phyloP scores from a whole-genome alignment of 306 rosid species.

The Pterocarpus santalinus region DNA sequence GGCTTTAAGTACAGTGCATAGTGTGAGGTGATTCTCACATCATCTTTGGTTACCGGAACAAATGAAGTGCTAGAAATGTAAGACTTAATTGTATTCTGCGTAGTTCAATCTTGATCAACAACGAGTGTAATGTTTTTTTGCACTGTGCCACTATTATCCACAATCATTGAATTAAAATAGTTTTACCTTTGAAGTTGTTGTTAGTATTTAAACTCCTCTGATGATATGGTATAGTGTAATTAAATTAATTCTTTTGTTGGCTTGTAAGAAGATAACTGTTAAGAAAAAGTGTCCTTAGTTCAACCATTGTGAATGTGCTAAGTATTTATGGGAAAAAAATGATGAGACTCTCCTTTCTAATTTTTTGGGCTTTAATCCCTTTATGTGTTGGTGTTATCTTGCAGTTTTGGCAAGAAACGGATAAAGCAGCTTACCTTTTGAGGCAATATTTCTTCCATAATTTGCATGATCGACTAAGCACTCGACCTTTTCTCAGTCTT shows the following conservation, averaged over 20 bases:
- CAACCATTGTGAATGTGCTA: no score
- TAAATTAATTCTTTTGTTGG: not conserved
- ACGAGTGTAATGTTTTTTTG: not conserved
- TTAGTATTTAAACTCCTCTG: not conserved
- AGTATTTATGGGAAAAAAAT: no score
- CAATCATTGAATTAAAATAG: not conserved
- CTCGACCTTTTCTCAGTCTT: conserved; percentile 86
- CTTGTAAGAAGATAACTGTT: not conserved
- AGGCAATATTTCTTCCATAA: conserved; percentile 93
- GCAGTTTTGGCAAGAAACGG: conserved; percentile 99
- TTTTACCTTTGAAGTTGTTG: no score
- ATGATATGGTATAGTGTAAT: not conserved
- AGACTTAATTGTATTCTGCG: not conserved
- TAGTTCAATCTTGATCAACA: not conserved
- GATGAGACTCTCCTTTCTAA: not conserved
- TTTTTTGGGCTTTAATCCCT: conserved; percentile 29
- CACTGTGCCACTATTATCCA: not conserved
- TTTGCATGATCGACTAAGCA: conserved; percentile 92
- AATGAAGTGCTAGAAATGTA: not conserved
- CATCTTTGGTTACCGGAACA: not conserved
- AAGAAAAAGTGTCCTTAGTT: not conserved
- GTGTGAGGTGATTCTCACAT: not conserved
- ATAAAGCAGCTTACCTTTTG: conserved; percentile 91
- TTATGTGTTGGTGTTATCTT: conserved; percentile 41
- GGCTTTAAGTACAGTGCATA: not conserved